A percentile compares a stretch with the other conserved stretches of the same genome.
Evolutionary conservation across 2,329 filamentous ascomycete genomes (phyloP).

Genomic region (Thermomyces lanuginosus): DNA sequence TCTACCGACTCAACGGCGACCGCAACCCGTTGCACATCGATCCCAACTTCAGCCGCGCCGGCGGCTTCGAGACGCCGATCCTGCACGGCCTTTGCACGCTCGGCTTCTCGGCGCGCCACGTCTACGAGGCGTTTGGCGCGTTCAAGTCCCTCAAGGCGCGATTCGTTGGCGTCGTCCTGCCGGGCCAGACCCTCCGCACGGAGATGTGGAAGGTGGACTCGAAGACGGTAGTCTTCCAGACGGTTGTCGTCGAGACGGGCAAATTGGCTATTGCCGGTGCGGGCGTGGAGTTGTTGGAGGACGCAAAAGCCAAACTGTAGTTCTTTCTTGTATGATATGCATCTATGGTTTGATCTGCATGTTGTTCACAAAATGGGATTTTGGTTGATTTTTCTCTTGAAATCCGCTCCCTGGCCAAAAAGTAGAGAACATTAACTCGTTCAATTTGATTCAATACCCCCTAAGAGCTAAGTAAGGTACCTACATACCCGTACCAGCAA

Average conservation of each 20-base stretch:
- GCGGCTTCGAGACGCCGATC: constrained; percentile 87
- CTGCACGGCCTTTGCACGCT: constrained; percentile 95
- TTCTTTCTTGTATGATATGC: constrained; percentile 1
- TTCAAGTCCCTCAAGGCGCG: constrained; percentile 88
- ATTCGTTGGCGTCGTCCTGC: constrained; percentile 71
- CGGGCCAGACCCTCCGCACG: constrained; percentile 75
- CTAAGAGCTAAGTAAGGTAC: no score
- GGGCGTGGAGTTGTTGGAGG: constrained; percentile 54
- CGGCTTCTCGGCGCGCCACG: constrained; percentile 77
- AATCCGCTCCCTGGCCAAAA: constrained; percentile 1
- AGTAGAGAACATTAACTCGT: no score
- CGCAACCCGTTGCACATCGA: constrained; percentile 95
- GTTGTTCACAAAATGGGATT: no score
- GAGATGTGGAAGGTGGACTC: constrained; percentile 95
- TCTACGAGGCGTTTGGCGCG: constrained; percentile 65
- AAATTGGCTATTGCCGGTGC: constrained; percentile 72
- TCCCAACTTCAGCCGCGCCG: constrained; percentile 82
- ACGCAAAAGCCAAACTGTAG: constrained; percentile 36
- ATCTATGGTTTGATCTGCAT: constrained; percentile 3
- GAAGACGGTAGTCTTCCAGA: constrained; percentile 65
- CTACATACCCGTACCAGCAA: no score
- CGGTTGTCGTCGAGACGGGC: constrained; percentile 79
- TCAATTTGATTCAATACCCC: no score
- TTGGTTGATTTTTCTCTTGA: no score
- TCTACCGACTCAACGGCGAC: constrained; percentile 88